Conservation (phyloP, 768 basidiomycete genomes). For the Tulasnella sp. region DNA sequence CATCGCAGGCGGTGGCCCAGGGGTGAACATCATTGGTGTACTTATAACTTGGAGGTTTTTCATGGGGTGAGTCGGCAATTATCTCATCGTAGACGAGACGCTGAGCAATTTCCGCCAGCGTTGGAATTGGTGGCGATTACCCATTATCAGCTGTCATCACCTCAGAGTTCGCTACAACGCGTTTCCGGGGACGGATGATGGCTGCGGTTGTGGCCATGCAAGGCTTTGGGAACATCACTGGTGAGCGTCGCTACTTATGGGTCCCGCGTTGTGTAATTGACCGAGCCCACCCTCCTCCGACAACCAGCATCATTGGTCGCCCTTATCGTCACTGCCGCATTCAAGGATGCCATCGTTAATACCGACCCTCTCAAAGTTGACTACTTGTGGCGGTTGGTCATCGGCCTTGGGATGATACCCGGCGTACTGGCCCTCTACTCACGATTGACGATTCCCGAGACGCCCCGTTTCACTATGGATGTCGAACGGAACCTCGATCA, state of each 20-base stretch:
- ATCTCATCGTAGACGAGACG: not conserved
- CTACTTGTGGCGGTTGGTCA: conserved; percentile 20
- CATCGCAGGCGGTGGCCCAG: conserved; percentile 24
- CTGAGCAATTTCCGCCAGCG: not conserved
- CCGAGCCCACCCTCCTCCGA: not conserved
- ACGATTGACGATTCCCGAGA: conserved; percentile 23
- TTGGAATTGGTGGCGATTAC: conserved; percentile 20
- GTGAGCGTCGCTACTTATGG: not conserved
- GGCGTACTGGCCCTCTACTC: conserved; percentile 25
- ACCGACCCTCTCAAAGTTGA: conserved; percentile 36
- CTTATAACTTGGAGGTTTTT: conserved; percentile 20
- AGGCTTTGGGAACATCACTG: conserved; percentile 17
- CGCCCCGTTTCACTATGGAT: conserved; percentile 20
- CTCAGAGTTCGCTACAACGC: conserved; percentile 21
- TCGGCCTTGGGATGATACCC: conserved; percentile 20
- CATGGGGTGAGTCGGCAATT: conserved; percentile 18
- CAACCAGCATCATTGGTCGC: not conserved
- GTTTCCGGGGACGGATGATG: conserved; percentile 21
- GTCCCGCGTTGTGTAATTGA: no score
- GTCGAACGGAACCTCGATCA: conserved; percentile 20
- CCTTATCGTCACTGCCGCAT: not conserved
- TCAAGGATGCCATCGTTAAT: not conserved
- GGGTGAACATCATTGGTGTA: conserved; percentile 18
- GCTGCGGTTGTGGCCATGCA: conserved; percentile 20
- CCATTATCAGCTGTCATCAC: conserved; percentile 20